Conservation (phyloP, 768 basidiomycete species). For the Xerocomellus chrysenteron region DNA sequence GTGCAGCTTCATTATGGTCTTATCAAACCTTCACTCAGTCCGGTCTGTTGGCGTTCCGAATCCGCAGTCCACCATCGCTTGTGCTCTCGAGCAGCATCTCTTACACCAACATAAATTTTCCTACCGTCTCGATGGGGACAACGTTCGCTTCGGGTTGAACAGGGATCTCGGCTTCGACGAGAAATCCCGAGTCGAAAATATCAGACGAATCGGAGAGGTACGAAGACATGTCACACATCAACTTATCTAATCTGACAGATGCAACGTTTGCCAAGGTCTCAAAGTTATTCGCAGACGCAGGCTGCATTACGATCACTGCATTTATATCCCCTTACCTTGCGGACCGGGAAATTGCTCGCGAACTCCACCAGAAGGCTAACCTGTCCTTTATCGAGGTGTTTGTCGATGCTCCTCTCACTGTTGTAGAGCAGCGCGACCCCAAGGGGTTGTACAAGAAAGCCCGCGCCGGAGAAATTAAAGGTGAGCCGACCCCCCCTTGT, state of each 20-base stretch:
- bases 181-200: constrained; percentile 90
- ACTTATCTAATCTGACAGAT: constrained; percentile 14
- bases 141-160: constrained; percentile 93
- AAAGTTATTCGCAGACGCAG: constrained; percentile 88
- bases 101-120: constrained; percentile 81
- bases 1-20: constrained; percentile 5
- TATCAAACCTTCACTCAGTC: not conserved
- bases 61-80: constrained; percentile 89
- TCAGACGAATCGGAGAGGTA: constrained; percentile 95
- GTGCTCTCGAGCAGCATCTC: constrained; percentile 94
- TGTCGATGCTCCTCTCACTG: constrained; percentile 84
- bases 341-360: constrained; percentile 80
- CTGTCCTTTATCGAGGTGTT: constrained; percentile 93
- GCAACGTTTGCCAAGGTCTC: constrained; percentile 61
- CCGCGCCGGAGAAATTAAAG: constrained; percentile 92
- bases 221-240: constrained; percentile 8
- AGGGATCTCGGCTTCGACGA: constrained; percentile 95
- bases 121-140: constrained; percentile 96
- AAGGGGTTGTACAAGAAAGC: constrained; percentile 99
- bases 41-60: not conserved
- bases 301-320: constrained; percentile 84
- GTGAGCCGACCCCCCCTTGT: constrained; percentile 39
- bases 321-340: constrained; percentile 98
- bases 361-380: constrained; percentile 70
- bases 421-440: constrained; percentile 91